Evolutionary conservation across 2,329 filamentous ascomycete genomes (phyloP), one percentile per base, ranked within the genome.

Genomic region (Byssothecium circinans): DNA sequence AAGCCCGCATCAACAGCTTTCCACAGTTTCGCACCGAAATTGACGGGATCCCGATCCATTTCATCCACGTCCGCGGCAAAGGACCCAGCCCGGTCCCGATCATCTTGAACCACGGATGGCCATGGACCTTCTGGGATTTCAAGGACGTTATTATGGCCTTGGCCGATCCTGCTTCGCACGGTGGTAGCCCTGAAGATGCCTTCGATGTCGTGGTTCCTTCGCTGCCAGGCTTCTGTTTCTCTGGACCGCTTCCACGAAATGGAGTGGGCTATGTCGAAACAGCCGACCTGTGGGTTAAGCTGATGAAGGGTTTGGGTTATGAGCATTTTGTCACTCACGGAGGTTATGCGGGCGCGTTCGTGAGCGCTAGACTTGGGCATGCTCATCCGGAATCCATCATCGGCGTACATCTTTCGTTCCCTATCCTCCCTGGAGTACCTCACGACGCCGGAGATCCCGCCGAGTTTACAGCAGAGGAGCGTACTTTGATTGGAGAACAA

Each of bases 21-120:
- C 47, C 47, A 7, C 47, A 50, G 23, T 50, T 43, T 36, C 30
- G 30, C 25, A 40, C 47, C 7, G 33, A 47, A 11, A 50, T 50
- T n/a, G 37, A 50, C n/a, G 47, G 39, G 2, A 11, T 50, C 2
- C 30, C 37, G 2, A 46, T 50, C 20, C 47, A 50, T 33, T 50
- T 50, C 43, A 47, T 50, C 30, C 47, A 50, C 29, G 47, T 42
- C 4, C 37, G 33, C 30, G 43, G 43, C 19, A 46, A 43, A 25
- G 47, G 43, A 18, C 37, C 43, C 12, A 50, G 43, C 23, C 47
- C 47, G 5, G 22, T 32, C 14, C 43, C 47, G 10, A 42, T 50
- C 43, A 33, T 50, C 14, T 20, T 50, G 29, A 50, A 42, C 38
- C 47, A 50, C 23, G 47, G 47, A 30, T 50, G 47, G 47, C 47